Percentiles rank a stretch among this genome's conserved stretches.
phyloP scores from a whole-genome alignment of 345 rosid species.

The Eucalyptus camaldulensis region DNA sequence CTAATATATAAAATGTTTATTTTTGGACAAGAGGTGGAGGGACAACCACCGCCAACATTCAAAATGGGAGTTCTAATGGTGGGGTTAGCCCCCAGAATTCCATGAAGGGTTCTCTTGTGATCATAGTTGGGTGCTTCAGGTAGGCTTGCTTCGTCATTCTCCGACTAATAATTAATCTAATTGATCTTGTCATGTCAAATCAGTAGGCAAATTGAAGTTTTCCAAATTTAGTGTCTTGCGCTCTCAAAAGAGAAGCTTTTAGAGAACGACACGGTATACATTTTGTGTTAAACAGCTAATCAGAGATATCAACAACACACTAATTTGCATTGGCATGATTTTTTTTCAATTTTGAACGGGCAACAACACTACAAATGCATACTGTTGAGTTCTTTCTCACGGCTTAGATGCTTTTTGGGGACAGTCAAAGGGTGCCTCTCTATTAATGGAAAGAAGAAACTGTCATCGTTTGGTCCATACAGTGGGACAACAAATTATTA shows the following conservation, averaged over 20 bases:
- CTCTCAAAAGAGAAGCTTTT: neutral
- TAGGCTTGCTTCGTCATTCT: constrained; percentile 69
- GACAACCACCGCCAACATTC: neutral
- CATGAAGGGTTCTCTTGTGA: constrained; percentile 52
- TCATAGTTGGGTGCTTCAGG: constrained; percentile 56
- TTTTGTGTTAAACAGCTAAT: neutral
- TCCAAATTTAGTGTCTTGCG: rapidly evolving
- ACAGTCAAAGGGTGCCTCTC: constrained; percentile 12
- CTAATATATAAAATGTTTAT: neutral
- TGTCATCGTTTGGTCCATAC: neutral
- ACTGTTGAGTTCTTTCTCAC: constrained; percentile 75
- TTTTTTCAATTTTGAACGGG: constrained; percentile 5
- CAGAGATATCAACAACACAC: neutral
- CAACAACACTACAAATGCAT: constrained; percentile 51
- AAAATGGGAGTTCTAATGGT: neutral
- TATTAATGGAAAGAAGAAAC: neutral
- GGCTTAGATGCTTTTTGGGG: constrained; percentile 69
- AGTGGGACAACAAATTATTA: neutral
- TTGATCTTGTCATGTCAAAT: neutral
- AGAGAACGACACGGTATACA: neutral
- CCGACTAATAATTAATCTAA: neutral
- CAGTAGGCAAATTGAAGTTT: neutral
- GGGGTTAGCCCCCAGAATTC: constrained; percentile 36
- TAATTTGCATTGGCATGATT: neutral
- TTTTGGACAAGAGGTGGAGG: constrained; percentile 36